Conservation (phyloP, 1,139 yeast species). For the Sugiyamaella xylanicola region DNA sequence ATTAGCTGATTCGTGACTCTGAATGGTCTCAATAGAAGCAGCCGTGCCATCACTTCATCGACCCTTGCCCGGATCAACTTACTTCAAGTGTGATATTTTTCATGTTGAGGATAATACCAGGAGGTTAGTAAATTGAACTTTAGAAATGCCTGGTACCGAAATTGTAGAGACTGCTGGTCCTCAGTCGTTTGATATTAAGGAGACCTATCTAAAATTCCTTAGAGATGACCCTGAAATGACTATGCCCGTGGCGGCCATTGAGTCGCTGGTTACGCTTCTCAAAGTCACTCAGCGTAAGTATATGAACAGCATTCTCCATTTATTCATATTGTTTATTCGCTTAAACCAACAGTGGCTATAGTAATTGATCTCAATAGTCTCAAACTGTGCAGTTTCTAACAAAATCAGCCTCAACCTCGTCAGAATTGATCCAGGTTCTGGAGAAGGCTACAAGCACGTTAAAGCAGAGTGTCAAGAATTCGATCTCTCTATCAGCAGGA, state of each 20-base stretch:
- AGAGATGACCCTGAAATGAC: conserved; percentile 92
- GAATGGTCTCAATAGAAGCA: no score
- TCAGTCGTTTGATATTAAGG: conserved; percentile 67
- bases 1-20: no score
- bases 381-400: no score
- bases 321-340: no score
- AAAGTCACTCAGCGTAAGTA: conserved; percentile 44
- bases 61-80: not conserved
- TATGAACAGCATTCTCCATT: not conserved
- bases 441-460: conserved; percentile 73
- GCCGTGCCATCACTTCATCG: no score
- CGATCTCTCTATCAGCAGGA: conserved; percentile 93
- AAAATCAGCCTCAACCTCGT: conserved; percentile 68
- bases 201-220: conserved; percentile 75
- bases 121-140: not conserved
- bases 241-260: conserved; percentile 99
- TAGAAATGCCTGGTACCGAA: conserved; percentile 8
- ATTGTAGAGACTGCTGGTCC: not conserved
- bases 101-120: not conserved
- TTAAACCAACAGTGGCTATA: no score
- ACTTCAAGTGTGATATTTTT: not conserved
- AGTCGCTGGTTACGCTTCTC: conserved; percentile 82
- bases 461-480: conserved; percentile 80
- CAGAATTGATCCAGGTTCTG: conserved; percentile 82
- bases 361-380: no score